Evolutionary conservation across 176 grass and related monocot species (phyloP).

Genomic region (Zea luxurians): DNA sequence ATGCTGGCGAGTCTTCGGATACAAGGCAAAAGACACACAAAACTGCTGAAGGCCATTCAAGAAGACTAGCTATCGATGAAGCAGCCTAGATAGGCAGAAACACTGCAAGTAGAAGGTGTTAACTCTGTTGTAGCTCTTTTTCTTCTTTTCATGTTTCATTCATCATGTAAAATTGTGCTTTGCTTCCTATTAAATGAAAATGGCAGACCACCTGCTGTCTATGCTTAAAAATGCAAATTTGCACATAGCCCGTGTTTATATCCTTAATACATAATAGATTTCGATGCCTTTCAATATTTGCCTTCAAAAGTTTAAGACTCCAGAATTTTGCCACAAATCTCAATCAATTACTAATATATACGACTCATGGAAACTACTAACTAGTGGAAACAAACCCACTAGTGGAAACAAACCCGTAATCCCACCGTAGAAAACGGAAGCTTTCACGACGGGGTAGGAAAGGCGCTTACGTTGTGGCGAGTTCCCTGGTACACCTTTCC

Average conservation of each 20-base stretch:
- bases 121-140: too few relatives aligned
- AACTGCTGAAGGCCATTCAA: too few relatives aligned
- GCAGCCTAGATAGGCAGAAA: too few relatives aligned
- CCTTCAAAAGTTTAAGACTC: not conserved
- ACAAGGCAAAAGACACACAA: too few relatives aligned
- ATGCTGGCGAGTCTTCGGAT: too few relatives aligned
- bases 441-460: not conserved
- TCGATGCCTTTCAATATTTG: not conserved
- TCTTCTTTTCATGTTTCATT: too few relatives aligned
- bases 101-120: too few relatives aligned
- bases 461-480: slow-evolving; percentile 78
- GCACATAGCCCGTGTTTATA: not conserved
- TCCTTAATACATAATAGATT: not conserved
- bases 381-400: not conserved
- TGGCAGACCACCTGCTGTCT: too few relatives aligned
- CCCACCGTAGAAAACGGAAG: not conserved
- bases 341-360: slow-evolving; percentile 16
- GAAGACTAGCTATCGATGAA: too few relatives aligned
- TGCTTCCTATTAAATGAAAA: too few relatives aligned
- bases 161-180: too few relatives aligned
- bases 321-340: not conserved
- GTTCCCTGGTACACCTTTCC: slow-evolving; percentile 85
- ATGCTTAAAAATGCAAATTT: too few relatives aligned
- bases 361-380: not conserved
- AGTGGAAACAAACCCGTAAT: not conserved